Percentiles rank a stretch among this genome's conserved stretches.
phyloP scores from a whole-genome alignment of 176 grass and related monocot species.

The Musa itinerans region DNA sequence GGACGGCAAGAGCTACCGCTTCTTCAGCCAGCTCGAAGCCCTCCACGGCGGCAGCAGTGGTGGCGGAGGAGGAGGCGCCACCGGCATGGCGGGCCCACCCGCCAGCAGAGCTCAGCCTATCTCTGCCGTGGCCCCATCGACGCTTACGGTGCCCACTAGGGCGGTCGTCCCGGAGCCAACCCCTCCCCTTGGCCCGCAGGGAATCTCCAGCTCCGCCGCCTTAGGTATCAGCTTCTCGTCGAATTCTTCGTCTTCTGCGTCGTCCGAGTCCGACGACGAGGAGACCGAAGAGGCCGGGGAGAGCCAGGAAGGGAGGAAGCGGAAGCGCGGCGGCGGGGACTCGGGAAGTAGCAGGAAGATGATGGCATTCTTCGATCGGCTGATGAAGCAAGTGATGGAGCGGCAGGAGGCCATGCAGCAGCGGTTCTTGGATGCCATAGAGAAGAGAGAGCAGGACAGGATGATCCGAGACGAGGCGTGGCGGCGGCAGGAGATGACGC shows the following conservation, averaged over 20 bases:
- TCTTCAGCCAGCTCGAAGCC: constrained; percentile 70
- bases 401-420: constrained; percentile 1
- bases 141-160: neutral
- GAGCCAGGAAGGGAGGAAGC: constrained; percentile 45
- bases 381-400: constrained; percentile 51
- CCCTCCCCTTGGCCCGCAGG: neutral
- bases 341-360: constrained; percentile 18
- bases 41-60: constrained; percentile 29
- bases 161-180: neutral
- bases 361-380: constrained; percentile 61
- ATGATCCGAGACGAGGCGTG: constrained; percentile 60
- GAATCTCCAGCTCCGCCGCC: neutral
- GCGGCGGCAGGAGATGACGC: constrained; percentile 58
- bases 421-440: neutral
- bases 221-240: constrained; percentile 41
- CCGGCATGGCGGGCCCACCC: neutral
- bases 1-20: constrained; percentile 95
- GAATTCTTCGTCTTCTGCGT: constrained; percentile 16
- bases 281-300: constrained; percentile 51
- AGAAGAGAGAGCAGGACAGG: neutral
- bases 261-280: constrained; percentile 43
- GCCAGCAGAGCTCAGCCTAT: constrained; percentile 1
- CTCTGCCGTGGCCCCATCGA: neutral
- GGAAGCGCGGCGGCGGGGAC: constrained; percentile 17
- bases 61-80: neutral